Percentiles rank a stretch among this genome's conserved stretches.
Conservation (phyloP, 306 rosid species). For the Trifolium pratense region DNA sequence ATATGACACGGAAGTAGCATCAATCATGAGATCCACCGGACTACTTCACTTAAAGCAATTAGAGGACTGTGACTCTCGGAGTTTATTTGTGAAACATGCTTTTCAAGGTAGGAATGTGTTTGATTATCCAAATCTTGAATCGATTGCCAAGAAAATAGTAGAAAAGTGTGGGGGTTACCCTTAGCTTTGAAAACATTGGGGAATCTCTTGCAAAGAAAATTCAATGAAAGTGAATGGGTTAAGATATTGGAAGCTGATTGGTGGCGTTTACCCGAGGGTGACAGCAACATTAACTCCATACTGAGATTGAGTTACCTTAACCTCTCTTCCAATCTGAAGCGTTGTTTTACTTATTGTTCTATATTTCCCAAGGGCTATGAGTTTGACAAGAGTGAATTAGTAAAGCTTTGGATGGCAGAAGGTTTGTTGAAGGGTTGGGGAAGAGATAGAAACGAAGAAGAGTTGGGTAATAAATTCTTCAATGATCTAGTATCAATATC, state of each 20-base stretch:
- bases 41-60: background rate
- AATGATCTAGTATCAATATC: conserved; percentile 50
- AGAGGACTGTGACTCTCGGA: background rate
- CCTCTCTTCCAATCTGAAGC: conserved; percentile 33
- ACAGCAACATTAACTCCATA: conserved; percentile 36
- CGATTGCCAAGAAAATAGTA: background rate
- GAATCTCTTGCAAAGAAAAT: conserved; percentile 41
- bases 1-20: background rate
- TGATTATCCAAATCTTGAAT: background rate
- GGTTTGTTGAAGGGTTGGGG: conserved; percentile 14
- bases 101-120: background rate
- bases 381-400: background rate
- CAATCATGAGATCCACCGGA: background rate
- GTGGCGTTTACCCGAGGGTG: conserved; percentile 34
- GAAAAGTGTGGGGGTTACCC: conserved; percentile 51
- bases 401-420: conserved; percentile 42
- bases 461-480: conserved; percentile 43
- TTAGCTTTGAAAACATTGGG: conserved; percentile 48
- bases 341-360: conserved; percentile 37
- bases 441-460: conserved; percentile 36
- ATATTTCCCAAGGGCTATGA: conserved; percentile 25
- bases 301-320: conserved; percentile 41
- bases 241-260: conserved; percentile 40
- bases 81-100: conserved; percentile 3
- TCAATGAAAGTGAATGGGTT: conserved; percentile 24